Evolutionary conservation across 345 rosid species (phyloP).

Genomic region (Eucalyptus marginata): DNA sequence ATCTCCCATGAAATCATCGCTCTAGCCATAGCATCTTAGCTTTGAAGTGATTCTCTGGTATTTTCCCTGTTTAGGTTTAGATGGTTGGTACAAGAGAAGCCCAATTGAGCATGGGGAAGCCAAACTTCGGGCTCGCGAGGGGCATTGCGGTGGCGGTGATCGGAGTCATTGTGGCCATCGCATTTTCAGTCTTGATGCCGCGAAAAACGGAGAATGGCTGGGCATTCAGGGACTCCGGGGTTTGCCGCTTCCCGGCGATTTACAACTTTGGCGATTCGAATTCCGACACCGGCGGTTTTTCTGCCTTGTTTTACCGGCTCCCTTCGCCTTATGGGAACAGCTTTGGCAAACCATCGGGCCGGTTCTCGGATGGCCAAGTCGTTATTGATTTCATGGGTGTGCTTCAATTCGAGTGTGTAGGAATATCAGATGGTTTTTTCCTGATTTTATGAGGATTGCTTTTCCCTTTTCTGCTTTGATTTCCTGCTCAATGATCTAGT

Average conservation of each 20-base stretch:
- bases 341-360: neutral
- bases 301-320: neutral
- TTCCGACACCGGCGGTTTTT: constrained; percentile 4
- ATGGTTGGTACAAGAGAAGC: neutral
- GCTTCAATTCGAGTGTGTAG: neutral
- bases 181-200: neutral
- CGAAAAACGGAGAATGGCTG: neutral
- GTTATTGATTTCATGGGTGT: constrained; percentile 4
- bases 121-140: neutral
- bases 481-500: neutral
- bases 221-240: neutral
- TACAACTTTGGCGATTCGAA: constrained; percentile 12
- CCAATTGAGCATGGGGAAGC: neutral
- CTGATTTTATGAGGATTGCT: neutral
- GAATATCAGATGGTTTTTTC: neutral
- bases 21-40: neutral
- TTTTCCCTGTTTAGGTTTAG: neutral
- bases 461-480: neutral
- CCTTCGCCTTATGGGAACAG: neutral
- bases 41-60: neutral
- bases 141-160: neutral
- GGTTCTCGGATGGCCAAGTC: constrained; percentile 3
- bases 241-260: constrained; percentile 1
- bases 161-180: neutral
- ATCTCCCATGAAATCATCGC: neutral